Conservation (phyloP, 139 green algal genomes). For the Haematococcus sp. region DNA sequence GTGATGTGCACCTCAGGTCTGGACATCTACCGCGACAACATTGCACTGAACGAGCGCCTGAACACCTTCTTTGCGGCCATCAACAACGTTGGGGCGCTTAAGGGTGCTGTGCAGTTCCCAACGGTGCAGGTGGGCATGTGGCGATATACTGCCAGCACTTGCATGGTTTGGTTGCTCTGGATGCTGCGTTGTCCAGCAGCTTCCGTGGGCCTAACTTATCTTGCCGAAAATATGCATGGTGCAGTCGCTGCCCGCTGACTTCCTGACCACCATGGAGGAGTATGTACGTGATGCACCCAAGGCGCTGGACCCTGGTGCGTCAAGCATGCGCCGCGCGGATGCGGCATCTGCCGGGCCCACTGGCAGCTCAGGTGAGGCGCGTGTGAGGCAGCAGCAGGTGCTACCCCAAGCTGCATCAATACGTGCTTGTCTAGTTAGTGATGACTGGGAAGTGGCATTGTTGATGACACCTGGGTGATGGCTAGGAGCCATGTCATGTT, state of each 20-base stretch:
- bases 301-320: slow-evolving; percentile 12
- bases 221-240: too few relatives aligned
- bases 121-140: slow-evolving; percentile 38
- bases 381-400: too few relatives aligned
- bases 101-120: slow-evolving; percentile 62
- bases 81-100: slow-evolving; percentile 45
- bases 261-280: slow-evolving; percentile 85
- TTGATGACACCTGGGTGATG: too few relatives aligned
- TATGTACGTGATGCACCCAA: slow-evolving; percentile 66
- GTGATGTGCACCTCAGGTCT: not conserved
- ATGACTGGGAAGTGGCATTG: too few relatives aligned
- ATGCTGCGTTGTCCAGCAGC: too few relatives aligned
- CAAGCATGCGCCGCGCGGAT: not conserved
- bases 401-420: not conserved
- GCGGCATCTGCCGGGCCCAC: too few relatives aligned
- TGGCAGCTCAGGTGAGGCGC: too few relatives aligned
- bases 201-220: too few relatives aligned
- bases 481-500: too few relatives aligned
- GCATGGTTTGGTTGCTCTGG: too few relatives aligned
- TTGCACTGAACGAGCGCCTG: slow-evolving; percentile 59
- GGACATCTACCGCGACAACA: slow-evolving; percentile 46
- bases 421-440: not conserved
- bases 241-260: slow-evolving; percentile 74
- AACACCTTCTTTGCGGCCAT: slow-evolving; percentile 53
- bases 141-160: too few relatives aligned